phyloP scores from a whole-genome alignment of 129 eudicot species.

The Kitagawia praeruptora region DNA sequence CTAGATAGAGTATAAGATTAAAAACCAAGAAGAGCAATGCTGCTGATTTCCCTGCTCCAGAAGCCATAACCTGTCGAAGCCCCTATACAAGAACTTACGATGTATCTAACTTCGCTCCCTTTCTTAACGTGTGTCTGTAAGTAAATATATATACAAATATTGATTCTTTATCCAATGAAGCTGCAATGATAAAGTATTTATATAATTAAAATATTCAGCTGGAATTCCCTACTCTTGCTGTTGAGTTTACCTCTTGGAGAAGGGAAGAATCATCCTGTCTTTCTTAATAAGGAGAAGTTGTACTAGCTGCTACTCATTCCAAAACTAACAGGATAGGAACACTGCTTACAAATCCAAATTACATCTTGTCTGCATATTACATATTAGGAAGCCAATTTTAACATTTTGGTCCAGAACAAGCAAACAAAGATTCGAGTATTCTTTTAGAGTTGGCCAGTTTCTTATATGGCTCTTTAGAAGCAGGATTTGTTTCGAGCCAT shows the following conservation, averaged over 20 bases:
- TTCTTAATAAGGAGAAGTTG: neutral
- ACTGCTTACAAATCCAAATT: neutral
- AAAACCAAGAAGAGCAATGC: constrained; percentile 41
- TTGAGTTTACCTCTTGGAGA: constrained; percentile 21
- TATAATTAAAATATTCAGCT: neutral
- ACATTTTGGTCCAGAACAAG: too few species aligned
- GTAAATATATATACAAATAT: constrained; percentile 29
- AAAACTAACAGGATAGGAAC: neutral
- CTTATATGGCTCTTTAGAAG: too few species aligned
- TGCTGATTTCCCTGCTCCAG: constrained; percentile 63
- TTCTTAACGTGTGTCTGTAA: constrained; percentile 5
- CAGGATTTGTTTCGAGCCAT: neutral
- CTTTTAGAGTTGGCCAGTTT: too few species aligned
- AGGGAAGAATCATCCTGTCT: constrained; percentile 38
- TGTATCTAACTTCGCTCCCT: neutral
- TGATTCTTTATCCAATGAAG: constrained; percentile 14
- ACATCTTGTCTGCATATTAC: neutral
- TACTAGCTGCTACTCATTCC: neutral
- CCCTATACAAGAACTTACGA: neutral
- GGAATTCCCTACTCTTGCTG: constrained; percentile 18
- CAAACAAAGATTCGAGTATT: too few species aligned
- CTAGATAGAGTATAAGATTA: constrained; percentile 57
- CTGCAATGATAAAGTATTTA: neutral
- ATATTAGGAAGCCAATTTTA: too few species aligned
- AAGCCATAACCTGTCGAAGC: constrained; percentile 43